Evolutionary conservation across 2,329 filamentous ascomycete genomes (phyloP), one percentile per base, ranked within the genome.

Genomic region (Septoria petroselini): DNA sequence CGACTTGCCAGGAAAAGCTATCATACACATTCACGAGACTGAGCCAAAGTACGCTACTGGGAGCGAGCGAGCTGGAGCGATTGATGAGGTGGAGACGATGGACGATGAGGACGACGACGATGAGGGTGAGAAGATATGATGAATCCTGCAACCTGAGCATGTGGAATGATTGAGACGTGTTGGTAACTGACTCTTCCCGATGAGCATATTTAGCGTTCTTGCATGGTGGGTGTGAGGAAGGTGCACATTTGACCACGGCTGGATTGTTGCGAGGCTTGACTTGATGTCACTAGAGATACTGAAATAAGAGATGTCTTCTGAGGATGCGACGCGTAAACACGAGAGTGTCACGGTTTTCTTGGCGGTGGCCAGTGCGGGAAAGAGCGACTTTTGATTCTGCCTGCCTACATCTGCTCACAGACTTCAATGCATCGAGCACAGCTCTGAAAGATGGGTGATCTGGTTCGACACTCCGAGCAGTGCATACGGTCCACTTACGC

Each of bases 31-130:
- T 21, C 83, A 88, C 21, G 84, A 89, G 47, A 76, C 76, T 41
- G 84, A 91, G 60, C 81, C 83, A 71, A 79, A 33, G 65, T 67
- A 67, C 47, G 56, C 57, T 2, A 72, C 78, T 50, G 63, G 70
- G 3, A 70, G 75, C 41, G 88, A 86, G 58, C 76, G 88, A 47
- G 80, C 82, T 27, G 83, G 80, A 29, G 89, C 89, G 0, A 81
- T 97, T 47, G 89, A 95, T 58, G 90, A 95, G 63, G 91, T 98
- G 3, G 88, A 96, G 67, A 84, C 82, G 2, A 78, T 96, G 64
- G 93, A 94, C 64, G 88, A 56, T 25, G 56, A 56, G 14, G 56
- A 57, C 9, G 56, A 57, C n/a, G 52, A 52, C 7, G 51, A 54
- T 17, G 52, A 52, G 15, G 48, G 42, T 18, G 48, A 46, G 27